These are phyloP conservation scores for Exophiala sideris DNA, from an alignment of 2,329 filamentous ascomycete species.

Conservation along the genomic window DNA sequence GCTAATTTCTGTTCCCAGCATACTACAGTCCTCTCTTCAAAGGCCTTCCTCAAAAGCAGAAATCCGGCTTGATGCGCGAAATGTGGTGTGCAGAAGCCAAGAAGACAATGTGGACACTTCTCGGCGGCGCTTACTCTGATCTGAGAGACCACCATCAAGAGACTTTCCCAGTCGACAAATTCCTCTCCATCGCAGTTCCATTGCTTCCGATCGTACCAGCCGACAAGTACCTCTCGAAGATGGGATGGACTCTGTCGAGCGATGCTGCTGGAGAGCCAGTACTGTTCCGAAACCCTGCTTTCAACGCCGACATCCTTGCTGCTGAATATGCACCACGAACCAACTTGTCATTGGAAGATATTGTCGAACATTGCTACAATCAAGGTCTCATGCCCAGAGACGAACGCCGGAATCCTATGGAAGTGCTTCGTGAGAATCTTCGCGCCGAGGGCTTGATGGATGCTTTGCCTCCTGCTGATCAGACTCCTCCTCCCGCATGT, in stretches of 20 bases:
- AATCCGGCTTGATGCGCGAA: conserved; percentile 48
- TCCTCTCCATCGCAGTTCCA: conserved; percentile 46
- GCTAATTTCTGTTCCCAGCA: conserved; percentile 32
- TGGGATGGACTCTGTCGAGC: conserved; percentile 43
- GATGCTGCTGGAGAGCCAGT: conserved; percentile 7
- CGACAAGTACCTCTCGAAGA: conserved; percentile 43
- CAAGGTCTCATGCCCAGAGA: conserved; percentile 19
- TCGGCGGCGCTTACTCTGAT: conserved; percentile 56
- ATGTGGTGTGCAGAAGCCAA: conserved; percentile 52
- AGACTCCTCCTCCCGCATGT: conserved; percentile 2
- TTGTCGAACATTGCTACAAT: conserved; percentile 34
- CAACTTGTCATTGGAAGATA: conserved; percentile 34
- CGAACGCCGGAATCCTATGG: not conserved
- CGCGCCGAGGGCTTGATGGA: not conserved
- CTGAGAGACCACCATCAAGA: conserved; percentile 51
- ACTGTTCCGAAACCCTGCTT: conserved; percentile 7
- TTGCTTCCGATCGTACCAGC: conserved; percentile 48
- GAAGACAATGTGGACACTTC: conserved; percentile 51
- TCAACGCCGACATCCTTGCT: conserved; percentile 15
- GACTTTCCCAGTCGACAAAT: conserved; percentile 47
- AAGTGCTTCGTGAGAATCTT: not conserved
- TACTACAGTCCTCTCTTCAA: conserved; percentile 49
- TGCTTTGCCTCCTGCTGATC: not conserved
- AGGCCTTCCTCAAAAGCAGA: conserved; percentile 50
- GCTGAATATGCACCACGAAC: conserved; percentile 29